These are phyloP conservation scores for Halophytophthora batemanensis DNA, from an alignment of 352 stramenopile genomes.

Conservation along the genomic window DNA sequence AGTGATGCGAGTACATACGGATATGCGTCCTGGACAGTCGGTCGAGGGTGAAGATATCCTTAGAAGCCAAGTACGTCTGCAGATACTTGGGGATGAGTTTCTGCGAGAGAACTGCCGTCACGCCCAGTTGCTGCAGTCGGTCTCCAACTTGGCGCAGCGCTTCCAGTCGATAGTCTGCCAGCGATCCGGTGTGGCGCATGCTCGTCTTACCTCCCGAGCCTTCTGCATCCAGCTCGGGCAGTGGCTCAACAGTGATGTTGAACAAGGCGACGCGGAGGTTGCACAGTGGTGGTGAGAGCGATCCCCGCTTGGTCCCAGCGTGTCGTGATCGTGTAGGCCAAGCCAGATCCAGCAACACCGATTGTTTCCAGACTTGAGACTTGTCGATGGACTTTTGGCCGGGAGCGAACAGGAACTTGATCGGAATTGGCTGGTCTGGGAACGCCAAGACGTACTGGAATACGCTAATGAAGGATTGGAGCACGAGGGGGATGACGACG, in stretches of 20 bases:
- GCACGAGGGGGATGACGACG: conserved; percentile 32
- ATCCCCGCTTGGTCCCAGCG: conserved; percentile 4
- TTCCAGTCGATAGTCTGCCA: conserved; percentile 22
- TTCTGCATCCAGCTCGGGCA: conserved; percentile 12
- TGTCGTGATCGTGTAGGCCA: conserved; percentile 21
- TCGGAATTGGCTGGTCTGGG: conserved; percentile 38
- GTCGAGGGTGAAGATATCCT: conserved; percentile 47
- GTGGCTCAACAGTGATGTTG: conserved; percentile 53
- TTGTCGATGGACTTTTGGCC: conserved; percentile 17
- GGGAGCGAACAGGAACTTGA: conserved; percentile 39
- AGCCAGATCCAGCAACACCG: conserved; percentile 37
- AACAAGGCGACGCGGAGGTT: conserved; percentile 47
- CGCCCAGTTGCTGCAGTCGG: conserved; percentile 25
- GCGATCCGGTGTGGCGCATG: conserved; percentile 12
- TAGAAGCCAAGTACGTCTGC: conserved; percentile 31
- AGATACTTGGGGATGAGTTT: conserved; percentile 53
- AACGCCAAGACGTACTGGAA: conserved; percentile 33
- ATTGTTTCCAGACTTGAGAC: conserved; percentile 42
- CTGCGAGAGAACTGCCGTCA: conserved; percentile 46
- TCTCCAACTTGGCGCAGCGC: conserved; percentile 34
- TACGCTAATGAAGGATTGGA: conserved; percentile 45
- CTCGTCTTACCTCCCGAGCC: conserved; percentile 5
- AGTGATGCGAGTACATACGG: conserved; percentile 27
- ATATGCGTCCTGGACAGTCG: conserved; percentile 47
- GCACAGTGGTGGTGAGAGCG: conserved; percentile 11